Evolutionary conservation across 2,329 filamentous ascomycete species (phyloP), one percentile per base, ranked within the genome.

Genomic region (Trichoderma cornu-damae): DNA sequence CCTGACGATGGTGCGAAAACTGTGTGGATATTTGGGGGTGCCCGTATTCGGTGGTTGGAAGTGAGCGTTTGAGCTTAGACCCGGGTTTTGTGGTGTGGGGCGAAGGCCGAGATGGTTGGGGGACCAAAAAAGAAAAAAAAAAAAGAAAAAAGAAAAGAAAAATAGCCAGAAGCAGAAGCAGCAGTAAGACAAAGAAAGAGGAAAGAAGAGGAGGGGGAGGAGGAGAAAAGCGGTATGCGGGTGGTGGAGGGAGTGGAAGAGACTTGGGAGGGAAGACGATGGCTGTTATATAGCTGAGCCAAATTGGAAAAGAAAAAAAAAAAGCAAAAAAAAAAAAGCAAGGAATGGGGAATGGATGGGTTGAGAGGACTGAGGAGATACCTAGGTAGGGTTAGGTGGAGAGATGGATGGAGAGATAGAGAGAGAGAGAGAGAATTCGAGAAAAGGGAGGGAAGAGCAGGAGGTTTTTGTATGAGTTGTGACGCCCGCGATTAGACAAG

Each of bases 1-100:
- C 63, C 64, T 65, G 61, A 58, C 59, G 52, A 59, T 60, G 59
- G 59, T 54, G 38, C 54, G 46, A 52, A 37, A 38, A 44, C 59
- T 35, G 49, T 55, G 52, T 35, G 51, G 35, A 48, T 55, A 59
- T 40, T n/a, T n/a, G 61, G 61, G 60, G 38, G 61, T 59, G 61
- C 57, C n/a, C 52, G 57, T 53, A 59, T 59, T 59, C 43, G 50
- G 57, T 48, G 32, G 57, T 51, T 28, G 37, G 32, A 28, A 20
- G 49, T 49, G 53, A 55, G 59, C 48, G 55, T n/a, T n/a, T 46
- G 40, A 46, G 51, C 48, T n/a, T n/a, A 51, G 16, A 35, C 22
- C 35, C 20, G 34, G 14, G 30, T 20, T 30, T 46, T 44, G 43
- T 18, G 32, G 43, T 43, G 55, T 38, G 38, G 52, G 22, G 34